These are phyloP conservation scores for Gaeumannomyces sp. DNA, from an alignment of 2,329 filamentous ascomycete genomes.

Conservation along the genomic window DNA sequence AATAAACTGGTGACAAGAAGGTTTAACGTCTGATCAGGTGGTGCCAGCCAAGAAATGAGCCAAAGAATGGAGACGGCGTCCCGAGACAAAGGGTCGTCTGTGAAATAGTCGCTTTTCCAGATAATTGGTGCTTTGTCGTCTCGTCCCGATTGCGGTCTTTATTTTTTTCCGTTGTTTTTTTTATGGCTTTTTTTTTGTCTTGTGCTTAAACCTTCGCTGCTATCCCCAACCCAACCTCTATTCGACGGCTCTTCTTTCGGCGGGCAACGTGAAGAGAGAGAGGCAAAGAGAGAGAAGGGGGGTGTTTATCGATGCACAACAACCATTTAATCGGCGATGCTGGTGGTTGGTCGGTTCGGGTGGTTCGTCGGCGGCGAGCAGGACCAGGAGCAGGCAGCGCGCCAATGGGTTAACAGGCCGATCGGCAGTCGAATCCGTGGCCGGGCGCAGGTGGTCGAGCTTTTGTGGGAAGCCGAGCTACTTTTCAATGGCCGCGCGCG, in stretches of 20 bases:
- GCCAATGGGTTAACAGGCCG: background rate
- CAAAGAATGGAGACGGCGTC: background rate
- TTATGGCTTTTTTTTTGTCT: background rate
- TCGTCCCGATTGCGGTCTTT: background rate
- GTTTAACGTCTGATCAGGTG: slow-evolving; percentile 2
- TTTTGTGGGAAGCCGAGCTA: background rate
- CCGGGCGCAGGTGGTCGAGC: background rate
- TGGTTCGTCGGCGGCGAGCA: no score
- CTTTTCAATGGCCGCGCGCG: background rate
- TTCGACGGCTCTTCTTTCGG: background rate
- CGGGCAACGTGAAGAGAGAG: background rate
- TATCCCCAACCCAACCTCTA: background rate
- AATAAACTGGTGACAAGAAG: background rate
- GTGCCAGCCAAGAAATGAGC: slow-evolving; percentile 2
- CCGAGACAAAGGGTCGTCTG: background rate
- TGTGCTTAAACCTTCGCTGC: background rate
- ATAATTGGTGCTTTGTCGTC: background rate
- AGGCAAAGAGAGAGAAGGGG: background rate
- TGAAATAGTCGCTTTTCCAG: background rate
- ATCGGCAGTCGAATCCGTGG: background rate
- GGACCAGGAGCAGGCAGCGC: background rate
- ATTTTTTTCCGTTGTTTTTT: background rate
- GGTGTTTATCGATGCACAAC: slow-evolving; percentile 1
- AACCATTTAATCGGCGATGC: slow-evolving; percentile 1
- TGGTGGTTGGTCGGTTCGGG: background rate